A percentile compares a stretch with the other conserved stretches of the same genome.
These are phyloP conservation scores for Sarocladium brachiariae DNA, from an alignment of 2,329 filamentous ascomycete genomes.

Conservation along the genomic window DNA sequence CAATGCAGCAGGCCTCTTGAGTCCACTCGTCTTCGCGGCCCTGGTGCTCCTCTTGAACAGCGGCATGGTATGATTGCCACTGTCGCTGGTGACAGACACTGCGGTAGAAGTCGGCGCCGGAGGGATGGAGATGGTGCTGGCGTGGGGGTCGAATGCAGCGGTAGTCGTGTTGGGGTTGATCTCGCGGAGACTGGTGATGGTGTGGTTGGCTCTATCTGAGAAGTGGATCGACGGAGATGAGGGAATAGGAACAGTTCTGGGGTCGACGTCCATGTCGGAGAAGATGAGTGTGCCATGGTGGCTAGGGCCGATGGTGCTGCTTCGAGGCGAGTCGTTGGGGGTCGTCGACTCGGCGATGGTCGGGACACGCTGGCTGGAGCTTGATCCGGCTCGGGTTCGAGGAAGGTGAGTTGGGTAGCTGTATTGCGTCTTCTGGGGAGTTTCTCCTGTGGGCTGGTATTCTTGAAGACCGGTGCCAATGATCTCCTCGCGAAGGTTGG, in stretches of 20 bases:
- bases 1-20: conserved; percentile 17
- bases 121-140: conserved; percentile 30
- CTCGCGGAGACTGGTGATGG: conserved; percentile 45
- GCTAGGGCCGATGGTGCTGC: background rate
- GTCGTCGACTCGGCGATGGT: conserved; percentile 26
- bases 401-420: conserved; percentile 74
- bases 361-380: conserved; percentile 37
- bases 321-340: conserved; percentile 13
- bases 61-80: conserved; percentile 35
- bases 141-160: conserved; percentile 37
- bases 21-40: conserved; percentile 15
- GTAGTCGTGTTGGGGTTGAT: conserved; percentile 44
- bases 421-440: conserved; percentile 75
- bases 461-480: conserved; percentile 60
- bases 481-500: conserved; percentile 64
- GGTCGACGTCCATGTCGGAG: conserved; percentile 1
- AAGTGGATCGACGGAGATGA: conserved; percentile 7
- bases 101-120: background rate
- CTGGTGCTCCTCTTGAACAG: conserved; percentile 37
- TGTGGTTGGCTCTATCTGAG: conserved; percentile 15
- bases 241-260: conserved; percentile 21
- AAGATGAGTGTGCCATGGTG: conserved; percentile 1
- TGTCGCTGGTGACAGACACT: background rate
- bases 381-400: conserved; percentile 45
- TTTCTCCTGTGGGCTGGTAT: conserved; percentile 79